phyloP scores from a whole-genome alignment of 805 yeast species.

The Metschnikowia koreensis region DNA sequence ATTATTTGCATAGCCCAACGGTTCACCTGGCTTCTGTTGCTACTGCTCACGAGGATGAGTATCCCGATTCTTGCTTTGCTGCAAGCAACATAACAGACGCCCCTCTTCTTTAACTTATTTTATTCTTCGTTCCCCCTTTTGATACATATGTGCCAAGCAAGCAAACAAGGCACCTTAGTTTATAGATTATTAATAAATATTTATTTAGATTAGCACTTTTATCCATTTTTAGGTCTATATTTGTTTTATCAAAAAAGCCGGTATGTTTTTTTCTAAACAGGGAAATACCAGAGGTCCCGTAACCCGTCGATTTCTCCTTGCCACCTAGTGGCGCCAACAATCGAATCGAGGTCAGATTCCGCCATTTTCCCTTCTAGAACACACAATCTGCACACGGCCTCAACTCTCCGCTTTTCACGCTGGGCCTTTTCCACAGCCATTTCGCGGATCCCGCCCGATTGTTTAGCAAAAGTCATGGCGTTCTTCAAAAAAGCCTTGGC shows the following conservation, averaged over 20 bases:
- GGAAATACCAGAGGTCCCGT: slow-evolving; percentile 28
- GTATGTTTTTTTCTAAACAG: neutral
- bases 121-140: neutral
- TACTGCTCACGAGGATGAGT: slow-evolving; percentile 25
- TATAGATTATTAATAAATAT: slow-evolving; percentile 3
- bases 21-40: slow-evolving; percentile 28
- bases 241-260: neutral
- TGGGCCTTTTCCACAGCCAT: slow-evolving; percentile 40
- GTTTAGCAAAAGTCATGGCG: slow-evolving; percentile 44
- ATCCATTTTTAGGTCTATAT: neutral
- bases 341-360: slow-evolving; percentile 7
- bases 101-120: slow-evolving; percentile 18
- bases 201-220: neutral
- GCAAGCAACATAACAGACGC: slow-evolving; percentile 33
- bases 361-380: slow-evolving; percentile 34
- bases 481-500: slow-evolving; percentile 44
- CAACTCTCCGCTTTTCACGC: slow-evolving; percentile 42
- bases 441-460: slow-evolving; percentile 53
- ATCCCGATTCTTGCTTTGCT: slow-evolving; percentile 21
- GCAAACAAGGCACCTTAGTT: neutral
- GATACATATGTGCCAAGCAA: neutral
- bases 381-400: slow-evolving; percentile 47
- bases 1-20: slow-evolving; percentile 33
- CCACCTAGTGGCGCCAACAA: slow-evolving; percentile 34
- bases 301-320: slow-evolving; percentile 24